These are phyloP conservation scores for Strigomonas culicis DNA, from an alignment of 208 protist species.

Conservation along the genomic window DNA sequence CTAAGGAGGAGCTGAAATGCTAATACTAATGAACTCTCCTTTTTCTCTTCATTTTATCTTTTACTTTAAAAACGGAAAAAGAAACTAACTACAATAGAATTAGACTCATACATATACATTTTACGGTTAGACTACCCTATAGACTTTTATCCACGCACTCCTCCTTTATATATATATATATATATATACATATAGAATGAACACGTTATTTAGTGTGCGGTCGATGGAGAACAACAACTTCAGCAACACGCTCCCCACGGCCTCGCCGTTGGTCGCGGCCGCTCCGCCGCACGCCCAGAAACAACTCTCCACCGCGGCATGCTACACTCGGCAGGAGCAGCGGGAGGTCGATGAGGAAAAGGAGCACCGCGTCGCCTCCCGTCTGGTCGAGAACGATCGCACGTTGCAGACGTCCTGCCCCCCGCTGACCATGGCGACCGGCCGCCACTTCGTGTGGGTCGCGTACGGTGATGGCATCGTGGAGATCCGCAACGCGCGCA, in stretches of 20 bases:
- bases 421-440: slow-evolving; percentile 44
- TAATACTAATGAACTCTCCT: not conserved
- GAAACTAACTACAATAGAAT: not conserved
- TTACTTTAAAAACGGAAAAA: not conserved
- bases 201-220: too few species aligned
- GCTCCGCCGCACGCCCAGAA: not conserved
- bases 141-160: not conserved
- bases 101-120: slow-evolving; percentile 1
- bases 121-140: not conserved
- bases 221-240: too few species aligned
- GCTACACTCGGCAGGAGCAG: not conserved
- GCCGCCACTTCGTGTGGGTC: slow-evolving; percentile 67
- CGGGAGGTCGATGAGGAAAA: not conserved
- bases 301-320: not conserved
- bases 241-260: too few species aligned
- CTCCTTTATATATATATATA: not conserved
- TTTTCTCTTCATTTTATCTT: not conserved
- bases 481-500: slow-evolving; percentile 68
- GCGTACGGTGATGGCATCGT: slow-evolving; percentile 43
- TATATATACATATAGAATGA: not conserved
- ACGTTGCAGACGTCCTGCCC: slow-evolving; percentile 37
- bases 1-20: too few species aligned
- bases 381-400: slow-evolving; percentile 60
- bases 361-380: slow-evolving; percentile 19
- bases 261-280: too few species aligned